phyloP scores from a whole-genome alignment of 305 asterid genomes.

The Fraxinus paxiana region DNA sequence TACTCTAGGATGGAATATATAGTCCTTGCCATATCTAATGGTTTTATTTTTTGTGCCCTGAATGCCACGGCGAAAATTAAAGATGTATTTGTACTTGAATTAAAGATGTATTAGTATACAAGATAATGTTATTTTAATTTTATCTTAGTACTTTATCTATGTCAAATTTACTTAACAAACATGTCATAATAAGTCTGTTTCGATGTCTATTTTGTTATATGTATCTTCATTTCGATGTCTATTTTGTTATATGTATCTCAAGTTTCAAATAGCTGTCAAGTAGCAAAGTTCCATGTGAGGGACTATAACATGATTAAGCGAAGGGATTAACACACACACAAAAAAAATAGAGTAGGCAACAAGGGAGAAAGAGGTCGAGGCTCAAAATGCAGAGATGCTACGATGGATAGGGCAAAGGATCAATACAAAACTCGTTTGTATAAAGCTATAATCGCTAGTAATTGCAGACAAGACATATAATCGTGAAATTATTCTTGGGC shows the following conservation, averaged over 20 bases:
- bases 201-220: background rate
- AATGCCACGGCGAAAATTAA: background rate
- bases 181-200: background rate
- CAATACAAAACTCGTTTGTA: background rate
- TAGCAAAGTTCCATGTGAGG: background rate
- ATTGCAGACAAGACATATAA: background rate
- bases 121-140: background rate
- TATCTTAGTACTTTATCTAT: too few species aligned
- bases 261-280: background rate
- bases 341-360: background rate
- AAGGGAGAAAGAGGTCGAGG: background rate
- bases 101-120: too few species aligned
- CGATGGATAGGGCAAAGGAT: background rate
- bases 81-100: background rate
- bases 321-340: background rate
- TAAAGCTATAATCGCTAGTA: background rate
- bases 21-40: background rate
- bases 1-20: too few species aligned
- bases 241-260: background rate
- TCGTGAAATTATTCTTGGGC: background rate
- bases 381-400: background rate
- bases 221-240: too few species aligned
- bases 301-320: background rate
- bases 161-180: background rate
- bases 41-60: background rate